A percentile compares a stretch with the other conserved stretches of the same genome.
Evolutionary conservation across 2,329 filamentous ascomycete species (phyloP).

Genomic region (Alternaria arborescens): DNA sequence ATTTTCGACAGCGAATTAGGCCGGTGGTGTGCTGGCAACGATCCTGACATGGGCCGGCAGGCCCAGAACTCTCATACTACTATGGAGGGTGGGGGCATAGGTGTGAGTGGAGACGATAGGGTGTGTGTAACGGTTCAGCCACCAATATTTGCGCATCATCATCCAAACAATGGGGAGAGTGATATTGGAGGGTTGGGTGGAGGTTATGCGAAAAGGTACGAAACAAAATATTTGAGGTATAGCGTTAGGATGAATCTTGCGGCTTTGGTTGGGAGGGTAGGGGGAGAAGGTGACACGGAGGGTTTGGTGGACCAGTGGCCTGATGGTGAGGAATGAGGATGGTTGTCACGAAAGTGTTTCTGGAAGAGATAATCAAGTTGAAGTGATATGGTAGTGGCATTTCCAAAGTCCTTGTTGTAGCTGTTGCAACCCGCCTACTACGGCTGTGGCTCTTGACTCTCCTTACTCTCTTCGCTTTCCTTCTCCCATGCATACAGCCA

Average conservation of each 20-base stretch:
- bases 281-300: conserved; percentile 23
- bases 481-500: not conserved
- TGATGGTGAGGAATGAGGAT: conserved; percentile 18
- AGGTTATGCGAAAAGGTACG: conserved; percentile 41
- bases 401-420: not conserved
- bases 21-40: conserved; percentile 40
- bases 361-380: not conserved
- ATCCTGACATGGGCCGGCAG: conserved; percentile 31
- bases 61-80: not conserved
- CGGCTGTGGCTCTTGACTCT: not conserved
- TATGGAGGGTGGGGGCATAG: not conserved
- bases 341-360: no score
- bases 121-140: conserved; percentile 40
- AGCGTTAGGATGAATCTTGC: conserved; percentile 46
- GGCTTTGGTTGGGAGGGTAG: conserved; percentile 30
- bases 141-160: conserved; percentile 43
- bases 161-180: conserved; percentile 40
- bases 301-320: conserved; percentile 42
- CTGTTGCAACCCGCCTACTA: conserved; percentile 1
- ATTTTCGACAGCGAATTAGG: conserved; percentile 43
- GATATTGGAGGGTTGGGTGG: conserved; percentile 44
- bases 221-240: conserved; percentile 44
- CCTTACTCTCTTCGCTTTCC: not conserved
- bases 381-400: conserved; percentile 2
- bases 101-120: conserved; percentile 23